Conservation (phyloP, 805 yeast genomes). For the Scheffersomyces stipitis region DNA sequence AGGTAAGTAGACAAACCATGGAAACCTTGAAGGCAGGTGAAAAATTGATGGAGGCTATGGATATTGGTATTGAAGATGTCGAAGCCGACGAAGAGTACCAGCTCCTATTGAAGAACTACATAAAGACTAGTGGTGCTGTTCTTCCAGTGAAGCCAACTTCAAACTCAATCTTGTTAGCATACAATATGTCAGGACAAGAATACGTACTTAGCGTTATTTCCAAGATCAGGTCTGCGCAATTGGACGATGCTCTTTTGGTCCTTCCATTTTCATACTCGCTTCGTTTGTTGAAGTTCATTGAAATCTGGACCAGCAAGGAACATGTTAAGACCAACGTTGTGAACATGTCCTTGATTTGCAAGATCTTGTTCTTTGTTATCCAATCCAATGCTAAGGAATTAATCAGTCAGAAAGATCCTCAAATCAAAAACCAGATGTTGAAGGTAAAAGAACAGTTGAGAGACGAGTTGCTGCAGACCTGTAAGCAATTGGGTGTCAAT, state of each 20-base stretch:
- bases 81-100: slow-evolving; percentile 54
- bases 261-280: slow-evolving; percentile 84
- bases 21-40: slow-evolving; percentile 96
- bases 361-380: slow-evolving; percentile 73
- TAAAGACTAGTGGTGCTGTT: slow-evolving; percentile 43
- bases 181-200: slow-evolving; percentile 68
- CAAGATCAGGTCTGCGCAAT: slow-evolving; percentile 76
- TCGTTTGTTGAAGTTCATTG: slow-evolving; percentile 69
- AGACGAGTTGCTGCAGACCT: slow-evolving; percentile 48
- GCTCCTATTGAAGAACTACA: slow-evolving; percentile 33
- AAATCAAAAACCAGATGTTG: slow-evolving; percentile 61
- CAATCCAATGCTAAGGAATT: slow-evolving; percentile 77
- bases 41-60: slow-evolving; percentile 86
- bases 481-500: slow-evolving; percentile 74
- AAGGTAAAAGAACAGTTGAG: slow-evolving; percentile 65
- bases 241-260: slow-evolving; percentile 90
- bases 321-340: slow-evolving; percentile 42
- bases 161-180: slow-evolving; percentile 72
- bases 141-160: slow-evolving; percentile 62
- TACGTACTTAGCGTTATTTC: slow-evolving; percentile 72
- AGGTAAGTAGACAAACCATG: slow-evolving; percentile 77
- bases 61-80: slow-evolving; percentile 72
- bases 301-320: slow-evolving; percentile 62
- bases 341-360: slow-evolving; percentile 65
- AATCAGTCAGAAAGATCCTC: slow-evolving; percentile 63